Conservation (phyloP, 164 flowering plant species). For the Sextonia rubra region DNA sequence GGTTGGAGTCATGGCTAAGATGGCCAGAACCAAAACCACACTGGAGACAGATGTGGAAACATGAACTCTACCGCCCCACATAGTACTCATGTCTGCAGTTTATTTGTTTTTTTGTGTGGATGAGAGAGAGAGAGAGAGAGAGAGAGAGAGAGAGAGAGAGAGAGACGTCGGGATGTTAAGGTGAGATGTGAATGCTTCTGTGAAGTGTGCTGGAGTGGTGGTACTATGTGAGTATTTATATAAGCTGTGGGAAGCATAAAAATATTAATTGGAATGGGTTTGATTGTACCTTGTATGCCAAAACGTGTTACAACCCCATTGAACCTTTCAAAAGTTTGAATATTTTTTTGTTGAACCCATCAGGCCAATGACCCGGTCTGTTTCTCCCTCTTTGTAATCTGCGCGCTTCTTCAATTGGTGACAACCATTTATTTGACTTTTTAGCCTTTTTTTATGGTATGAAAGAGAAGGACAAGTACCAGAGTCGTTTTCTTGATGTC, state of each 20-base stretch:
- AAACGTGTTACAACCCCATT: not conserved
- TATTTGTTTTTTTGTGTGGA: not conserved
- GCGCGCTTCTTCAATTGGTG: too few relatives aligned
- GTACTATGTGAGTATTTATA: conserved; percentile 3
- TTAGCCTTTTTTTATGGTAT: too few relatives aligned
- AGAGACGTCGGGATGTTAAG: too few relatives aligned
- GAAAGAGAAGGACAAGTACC: too few relatives aligned
- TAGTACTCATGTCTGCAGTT: not conserved
- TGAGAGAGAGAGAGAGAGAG: not conserved
- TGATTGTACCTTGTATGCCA: not conserved
- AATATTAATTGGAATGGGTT: not conserved
- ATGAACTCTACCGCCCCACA: not conserved
- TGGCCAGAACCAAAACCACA: not conserved
- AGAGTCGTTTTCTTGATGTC: too few relatives aligned
- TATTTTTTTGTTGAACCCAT: not conserved
- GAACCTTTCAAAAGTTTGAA: not conserved
- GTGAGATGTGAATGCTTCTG: too few relatives aligned
- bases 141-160: not conserved
- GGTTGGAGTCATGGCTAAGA: not conserved
- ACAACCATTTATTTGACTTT: too few relatives aligned
- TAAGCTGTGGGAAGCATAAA: too few relatives aligned
- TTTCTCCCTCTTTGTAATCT: too few relatives aligned
- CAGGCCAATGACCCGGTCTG: not conserved
- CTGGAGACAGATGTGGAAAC: not conserved
- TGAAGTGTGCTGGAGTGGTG: not conserved